A percentile compares a stretch with the other conserved stretches of the same genome.
Conservation (phyloP, 192 early-diverging fungal species). For the Mortierella antarctica region DNA sequence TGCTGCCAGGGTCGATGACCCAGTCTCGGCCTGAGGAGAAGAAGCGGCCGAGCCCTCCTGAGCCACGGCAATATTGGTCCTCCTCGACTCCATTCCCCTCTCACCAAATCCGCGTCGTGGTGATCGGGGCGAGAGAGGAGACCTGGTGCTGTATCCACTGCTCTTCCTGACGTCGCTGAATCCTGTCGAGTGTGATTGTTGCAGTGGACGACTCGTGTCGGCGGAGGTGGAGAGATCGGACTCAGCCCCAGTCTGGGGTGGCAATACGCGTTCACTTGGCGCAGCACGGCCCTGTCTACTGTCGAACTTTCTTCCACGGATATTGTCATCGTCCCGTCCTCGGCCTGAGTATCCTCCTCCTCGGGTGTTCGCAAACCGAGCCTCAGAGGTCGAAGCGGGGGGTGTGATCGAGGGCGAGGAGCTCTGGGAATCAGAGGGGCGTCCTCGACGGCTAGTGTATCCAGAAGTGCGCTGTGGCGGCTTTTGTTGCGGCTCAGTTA, state of each 20-base stretch:
- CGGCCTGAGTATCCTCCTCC: background rate
- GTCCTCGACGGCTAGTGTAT: too few species aligned
- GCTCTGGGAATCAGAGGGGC: too few species aligned
- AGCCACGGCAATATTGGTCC: background rate
- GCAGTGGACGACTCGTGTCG: background rate
- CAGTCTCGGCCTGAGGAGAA: background rate
- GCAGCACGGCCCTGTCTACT: background rate
- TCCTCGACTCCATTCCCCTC: conserved; percentile 13
- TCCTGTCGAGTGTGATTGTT: conserved; percentile 1
- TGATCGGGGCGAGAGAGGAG: conserved; percentile 28
- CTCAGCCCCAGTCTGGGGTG: background rate
- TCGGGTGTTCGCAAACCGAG: conserved; percentile 1
- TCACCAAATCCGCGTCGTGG: conserved; percentile 43
- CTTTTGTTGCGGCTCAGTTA: too few species aligned
- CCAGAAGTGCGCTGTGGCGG: too few species aligned
- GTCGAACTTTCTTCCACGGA: conserved; percentile 1
- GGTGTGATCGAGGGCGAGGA: background rate
- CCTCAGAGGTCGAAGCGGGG: background rate
- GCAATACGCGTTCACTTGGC: background rate
- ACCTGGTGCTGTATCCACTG: conserved; percentile 4
- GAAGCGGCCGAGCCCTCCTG: background rate
- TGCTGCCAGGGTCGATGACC: background rate
- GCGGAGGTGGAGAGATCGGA: background rate
- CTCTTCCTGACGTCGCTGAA: conserved; percentile 15
- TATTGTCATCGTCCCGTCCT: conserved; percentile 2